Base-by-base conservation (phyloP, 495 filamentous ascomycete genomes). In the Tuber melanosporum region DNA sequence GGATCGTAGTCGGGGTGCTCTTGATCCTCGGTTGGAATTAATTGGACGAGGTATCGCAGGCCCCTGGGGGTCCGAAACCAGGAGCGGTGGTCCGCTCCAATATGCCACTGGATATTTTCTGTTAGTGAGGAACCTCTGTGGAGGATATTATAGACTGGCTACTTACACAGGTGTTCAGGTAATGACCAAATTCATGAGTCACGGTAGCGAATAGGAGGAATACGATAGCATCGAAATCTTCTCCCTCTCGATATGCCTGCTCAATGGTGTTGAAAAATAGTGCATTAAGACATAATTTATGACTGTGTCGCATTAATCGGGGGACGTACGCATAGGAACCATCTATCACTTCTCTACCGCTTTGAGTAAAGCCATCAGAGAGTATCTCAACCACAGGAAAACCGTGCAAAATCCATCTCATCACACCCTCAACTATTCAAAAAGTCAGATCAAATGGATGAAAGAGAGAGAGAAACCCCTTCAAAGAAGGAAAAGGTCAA, bases 161-260 rank as follows among this genome's bases (percentile, higher is more conserved):
- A 45, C 75, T 4, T 52, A 78, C 77, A 71, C 49, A 70, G 15
- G 32, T 17, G 36, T 78, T 77, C 19, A 78, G 46, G 71, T 78
- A 78, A 71, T 78, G 75, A 9, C 77, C 71, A 20, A 78, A 71
- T 52, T 78, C 77, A 26, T 78, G 77, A 20, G 71, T 43, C 73
- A 78, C 41, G 2, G 42, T 49, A 41, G 17, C 70, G 26, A 78
- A 39, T 0, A 78, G 41, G n/a, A 78, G 73, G 39, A 44, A 78
- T 52, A 78, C 70, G 36, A 70, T 70, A 26, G 76, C 71, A 12
- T 76, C 77, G 14, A 73, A 52, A 5, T 78, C 71, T 39, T 44
- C 20, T 12, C 49, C 75, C 3, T 78, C 41, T 15, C 43, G 3
- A 49, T 73, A 76, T 26, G 71, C 77, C 0, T 49, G 4, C 70